phyloP scores from a whole-genome alignment of 495 filamentous ascomycete genomes.

The Schizothecium vesticola region DNA sequence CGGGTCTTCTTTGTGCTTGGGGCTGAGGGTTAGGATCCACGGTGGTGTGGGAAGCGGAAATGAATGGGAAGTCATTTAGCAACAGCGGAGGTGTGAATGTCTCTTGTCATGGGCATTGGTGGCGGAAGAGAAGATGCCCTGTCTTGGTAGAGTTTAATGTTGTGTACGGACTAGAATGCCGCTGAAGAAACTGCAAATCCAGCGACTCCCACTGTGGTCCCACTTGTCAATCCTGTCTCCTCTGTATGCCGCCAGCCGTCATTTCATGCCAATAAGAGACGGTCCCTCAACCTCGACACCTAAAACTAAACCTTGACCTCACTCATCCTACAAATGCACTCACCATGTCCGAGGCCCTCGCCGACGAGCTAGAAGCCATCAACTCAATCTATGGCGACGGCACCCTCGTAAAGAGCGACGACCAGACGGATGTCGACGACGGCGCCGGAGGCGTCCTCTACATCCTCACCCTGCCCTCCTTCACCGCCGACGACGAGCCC shows the following conservation, averaged over 20 bases:
- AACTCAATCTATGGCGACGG: slow-evolving; percentile 84
- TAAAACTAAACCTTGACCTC: neutral
- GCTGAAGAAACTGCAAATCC: neutral
- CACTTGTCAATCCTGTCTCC: neutral
- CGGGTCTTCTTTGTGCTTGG: neutral
- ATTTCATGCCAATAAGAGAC: neutral
- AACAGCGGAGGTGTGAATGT: neutral
- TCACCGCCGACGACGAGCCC: slow-evolving; percentile 9
- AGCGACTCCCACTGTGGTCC: neutral
- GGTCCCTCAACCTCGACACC: neutral
- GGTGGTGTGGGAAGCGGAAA: neutral
- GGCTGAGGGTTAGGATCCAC: neutral
- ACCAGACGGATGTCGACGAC: slow-evolving; percentile 24
- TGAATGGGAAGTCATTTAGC: neutral
- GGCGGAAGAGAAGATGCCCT: neutral
- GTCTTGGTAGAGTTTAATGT: neutral
- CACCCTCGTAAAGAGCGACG: slow-evolving; percentile 43
- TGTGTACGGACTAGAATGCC: neutral
- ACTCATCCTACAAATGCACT: slow-evolving; percentile 4
- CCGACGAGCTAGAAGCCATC: slow-evolving; percentile 81
- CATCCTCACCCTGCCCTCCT: slow-evolving; percentile 47
- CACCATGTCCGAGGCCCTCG: slow-evolving; percentile 67
- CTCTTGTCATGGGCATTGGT: neutral
- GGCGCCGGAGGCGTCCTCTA: slow-evolving; percentile 30
- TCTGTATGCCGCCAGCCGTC: neutral